Percentiles rank a stretch among this genome's conserved stretches.
phyloP scores from a whole-genome alignment of 352 stramenopile species.

The Phytophthora sp. region DNA sequence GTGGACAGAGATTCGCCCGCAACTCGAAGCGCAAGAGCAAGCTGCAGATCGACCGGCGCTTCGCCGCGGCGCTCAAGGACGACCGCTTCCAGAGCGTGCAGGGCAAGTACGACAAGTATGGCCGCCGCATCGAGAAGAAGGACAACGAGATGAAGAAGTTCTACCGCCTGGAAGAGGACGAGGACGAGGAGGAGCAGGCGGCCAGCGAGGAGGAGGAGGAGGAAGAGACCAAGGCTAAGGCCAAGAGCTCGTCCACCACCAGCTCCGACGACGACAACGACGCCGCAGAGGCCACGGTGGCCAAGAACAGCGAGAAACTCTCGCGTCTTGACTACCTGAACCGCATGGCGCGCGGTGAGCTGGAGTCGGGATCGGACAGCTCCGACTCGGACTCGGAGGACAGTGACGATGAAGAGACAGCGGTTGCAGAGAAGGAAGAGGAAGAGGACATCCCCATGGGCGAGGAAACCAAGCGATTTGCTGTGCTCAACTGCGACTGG shows the following conservation, averaged over 20 bases:
- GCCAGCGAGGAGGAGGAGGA: conserved; percentile 31
- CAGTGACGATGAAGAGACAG: conserved; percentile 46
- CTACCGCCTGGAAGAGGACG: conserved; percentile 73
- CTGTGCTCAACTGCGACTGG: conserved; percentile 97
- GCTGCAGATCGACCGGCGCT: conserved; percentile 82
- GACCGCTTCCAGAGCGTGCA: conserved; percentile 83
- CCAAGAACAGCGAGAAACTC: conserved; percentile 65
- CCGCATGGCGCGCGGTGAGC: conserved; percentile 83
- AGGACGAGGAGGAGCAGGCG: conserved; percentile 30
- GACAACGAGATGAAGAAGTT: conserved; percentile 83
- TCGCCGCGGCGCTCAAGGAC: conserved; percentile 74
- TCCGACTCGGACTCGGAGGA: conserved; percentile 66
- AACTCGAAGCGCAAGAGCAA: conserved; percentile 85
- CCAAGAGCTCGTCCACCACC: conserved; percentile 30
- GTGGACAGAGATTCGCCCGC: conserved; percentile 67
- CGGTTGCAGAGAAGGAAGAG: conserved; percentile 50
- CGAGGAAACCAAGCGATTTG: conserved; percentile 90
- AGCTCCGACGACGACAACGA: conserved; percentile 43
- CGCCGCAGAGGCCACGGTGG: conserved; percentile 28
- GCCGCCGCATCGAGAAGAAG: conserved; percentile 80
- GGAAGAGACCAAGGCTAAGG: conserved; percentile 35
- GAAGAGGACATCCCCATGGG: conserved; percentile 83
- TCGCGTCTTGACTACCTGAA: conserved; percentile 88
- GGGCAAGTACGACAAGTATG: conserved; percentile 90
- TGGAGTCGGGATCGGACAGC: conserved; percentile 55